phyloP scores from a whole-genome alignment of 169 alveolate species.

The Plasmodium knowlesi region DNA sequence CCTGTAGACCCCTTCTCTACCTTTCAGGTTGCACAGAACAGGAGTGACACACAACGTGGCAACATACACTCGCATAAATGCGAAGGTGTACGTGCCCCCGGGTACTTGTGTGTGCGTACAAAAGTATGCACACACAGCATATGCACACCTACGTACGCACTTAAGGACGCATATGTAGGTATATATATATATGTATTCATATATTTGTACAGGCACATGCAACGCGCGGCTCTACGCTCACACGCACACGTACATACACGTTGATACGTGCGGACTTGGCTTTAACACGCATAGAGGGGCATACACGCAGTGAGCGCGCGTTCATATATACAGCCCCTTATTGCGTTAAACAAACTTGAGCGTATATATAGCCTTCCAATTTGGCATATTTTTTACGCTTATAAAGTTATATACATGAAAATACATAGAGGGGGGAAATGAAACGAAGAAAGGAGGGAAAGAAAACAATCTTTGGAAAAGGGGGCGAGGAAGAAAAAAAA shows the following conservation, averaged over 20 bases:
- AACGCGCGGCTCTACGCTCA: background rate
- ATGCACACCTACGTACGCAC: background rate
- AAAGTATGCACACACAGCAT: background rate
- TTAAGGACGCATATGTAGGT: background rate
- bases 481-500: background rate
- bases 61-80: background rate
- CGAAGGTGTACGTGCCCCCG: background rate
- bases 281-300: background rate
- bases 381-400: background rate
- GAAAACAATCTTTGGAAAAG: background rate
- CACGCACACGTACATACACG: background rate
- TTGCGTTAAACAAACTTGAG: background rate
- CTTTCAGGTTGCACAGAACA: background rate
- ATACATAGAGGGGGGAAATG: background rate
- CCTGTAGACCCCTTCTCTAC: background rate
- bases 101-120: background rate
- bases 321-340: background rate
- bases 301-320: background rate
- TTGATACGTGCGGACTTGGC: background rate
- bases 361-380: background rate
- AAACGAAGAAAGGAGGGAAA: background rate
- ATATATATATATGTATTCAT: too few species aligned
- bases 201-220: background rate
- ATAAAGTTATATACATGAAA: background rate
- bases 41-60: background rate